Evolutionary conservation across 1,139 yeast species (phyloP).

Genomic region (Diutina sp.): DNA sequence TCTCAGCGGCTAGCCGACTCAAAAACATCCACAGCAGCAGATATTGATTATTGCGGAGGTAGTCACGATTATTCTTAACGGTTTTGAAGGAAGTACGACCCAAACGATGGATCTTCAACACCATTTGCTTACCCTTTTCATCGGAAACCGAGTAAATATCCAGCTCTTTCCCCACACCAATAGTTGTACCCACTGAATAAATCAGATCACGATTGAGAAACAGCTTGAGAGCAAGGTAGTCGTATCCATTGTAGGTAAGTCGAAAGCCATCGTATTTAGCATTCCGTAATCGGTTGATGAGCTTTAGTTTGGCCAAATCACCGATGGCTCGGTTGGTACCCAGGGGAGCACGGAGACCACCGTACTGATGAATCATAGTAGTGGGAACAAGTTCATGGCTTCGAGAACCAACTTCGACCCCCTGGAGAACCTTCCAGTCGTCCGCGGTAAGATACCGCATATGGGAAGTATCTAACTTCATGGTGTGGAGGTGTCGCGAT

Average conservation of each 20-base stretch:
- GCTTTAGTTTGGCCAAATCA: conserved; percentile 75
- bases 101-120: conserved; percentile 78
- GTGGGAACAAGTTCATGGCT: conserved; percentile 96
- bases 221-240: conserved; percentile 78
- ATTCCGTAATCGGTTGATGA: conserved; percentile 68
- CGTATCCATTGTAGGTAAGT: conserved; percentile 80
- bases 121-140: conserved; percentile 48
- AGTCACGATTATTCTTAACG: conserved; percentile 89
- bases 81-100: conserved; percentile 91
- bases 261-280: conserved; percentile 89
- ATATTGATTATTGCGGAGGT: conserved; percentile 49
- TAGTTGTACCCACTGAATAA: conserved; percentile 72
- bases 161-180: conserved; percentile 96
- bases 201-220: conserved; percentile 63
- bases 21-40: conserved; percentile 84
- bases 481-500: conserved; percentile 13
- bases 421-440: conserved; percentile 81
- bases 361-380: conserved; percentile 62
- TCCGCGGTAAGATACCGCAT: conserved; percentile 88
- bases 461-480: conserved; percentile 88
- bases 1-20: conserved; percentile 81
- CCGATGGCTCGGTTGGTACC: conserved; percentile 71
- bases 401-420: conserved; percentile 81
- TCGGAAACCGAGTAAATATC: conserved; percentile 87
- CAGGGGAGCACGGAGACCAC: conserved; percentile 65